A percentile compares a stretch with the other conserved stretches of the same genome.
phyloP scores from a whole-genome alignment of 1,139 yeast species.

The Wickerhamiella pararugosa region DNA sequence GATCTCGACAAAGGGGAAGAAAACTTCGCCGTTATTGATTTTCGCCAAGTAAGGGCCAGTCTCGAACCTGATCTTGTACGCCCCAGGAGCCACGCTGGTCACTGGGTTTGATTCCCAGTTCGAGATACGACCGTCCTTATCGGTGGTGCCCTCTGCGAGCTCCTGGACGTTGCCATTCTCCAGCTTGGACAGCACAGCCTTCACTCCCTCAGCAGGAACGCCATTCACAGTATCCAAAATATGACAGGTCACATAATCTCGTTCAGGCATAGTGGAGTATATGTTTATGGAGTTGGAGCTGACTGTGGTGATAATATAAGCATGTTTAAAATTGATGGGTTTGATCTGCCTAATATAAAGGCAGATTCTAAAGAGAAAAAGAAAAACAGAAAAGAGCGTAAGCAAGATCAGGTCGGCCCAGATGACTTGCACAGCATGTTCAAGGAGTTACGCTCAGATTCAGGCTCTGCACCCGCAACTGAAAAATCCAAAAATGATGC shows the following conservation, averaged over 20 bases:
- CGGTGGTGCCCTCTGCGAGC: conserved; percentile 34
- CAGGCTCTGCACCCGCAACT: neutral
- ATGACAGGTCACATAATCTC: conserved; percentile 55
- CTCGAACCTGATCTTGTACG: conserved; percentile 60
- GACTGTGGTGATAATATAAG: neutral
- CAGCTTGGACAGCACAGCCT: conserved; percentile 22
- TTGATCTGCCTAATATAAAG: conserved; percentile 6
- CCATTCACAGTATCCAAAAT: conserved; percentile 76
- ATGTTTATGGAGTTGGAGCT: neutral
- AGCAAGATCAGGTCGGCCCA: conserved; percentile 6
- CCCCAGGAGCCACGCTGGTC: conserved; percentile 30
- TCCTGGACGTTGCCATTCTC: conserved; percentile 14
- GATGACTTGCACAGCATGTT: conserved; percentile 9
- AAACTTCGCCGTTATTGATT: conserved; percentile 25
- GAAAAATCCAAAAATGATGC: conserved; percentile 7
- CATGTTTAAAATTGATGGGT: conserved; percentile 11
- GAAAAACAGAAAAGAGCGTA: conserved; percentile 11
- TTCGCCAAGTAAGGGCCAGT: conserved; percentile 48
- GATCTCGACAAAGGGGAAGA: conserved; percentile 77
- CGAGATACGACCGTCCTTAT: conserved; percentile 62
- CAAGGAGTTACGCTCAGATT: conserved; percentile 4
- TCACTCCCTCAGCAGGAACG: conserved; percentile 55
- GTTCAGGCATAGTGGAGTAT: neutral
- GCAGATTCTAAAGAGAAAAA: conserved; percentile 10
- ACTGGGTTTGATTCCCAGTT: conserved; percentile 36